Evolutionary conservation across 179 eudicot genomes (phyloP), one percentile per base, ranked within the genome.

Genomic region (Silene noctiflora): DNA sequence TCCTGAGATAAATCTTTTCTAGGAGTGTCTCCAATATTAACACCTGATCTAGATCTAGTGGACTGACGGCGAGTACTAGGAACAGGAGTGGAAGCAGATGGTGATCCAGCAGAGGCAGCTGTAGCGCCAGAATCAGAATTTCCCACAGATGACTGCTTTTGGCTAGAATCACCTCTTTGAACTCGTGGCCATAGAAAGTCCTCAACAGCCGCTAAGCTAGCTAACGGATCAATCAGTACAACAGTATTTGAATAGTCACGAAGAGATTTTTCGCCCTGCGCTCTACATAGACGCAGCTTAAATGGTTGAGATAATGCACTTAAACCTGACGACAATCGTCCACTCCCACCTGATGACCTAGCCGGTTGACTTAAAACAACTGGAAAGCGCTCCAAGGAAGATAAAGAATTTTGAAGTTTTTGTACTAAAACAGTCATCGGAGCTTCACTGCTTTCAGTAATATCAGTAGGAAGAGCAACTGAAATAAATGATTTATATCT

Each of bases 241-340:
- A 94, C 86, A 77, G 96, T 91, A 22, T 97, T 91, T 56, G 99
- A 94, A 85, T 91, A 96, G 83, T 96, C 99, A 70, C 99, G 98
- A 53, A 96, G 96, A 66, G 96, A 87, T 72, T 94, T 94, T 76
- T 96, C 99, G 69, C 96, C 98, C 60, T 84, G 85, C 24, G 94
- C 99, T 84, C 99, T 87, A 75, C 98, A 96, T 33, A 96, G 87
- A 46, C 99, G 97, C 72, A 96, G 87, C 89, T 96, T 96, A 44
- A 96, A 88, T 19, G 98, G 99, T 79, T 94, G 98, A 76, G 97
- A 83, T 46, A 91, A 81, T n/a, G 91, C 91, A 78, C 99, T 84
- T 44, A 96, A 83, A 75, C 99, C 96, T 73, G 97, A 96, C 29
- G 99, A 96, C 20, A 89, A 76, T 10, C 98, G 92, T 68, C 90